A percentile compares a stretch with the other conserved stretches of the same genome.
Conservation (phyloP, 169 alveolate species). For the Plasmodium sp. region DNA sequence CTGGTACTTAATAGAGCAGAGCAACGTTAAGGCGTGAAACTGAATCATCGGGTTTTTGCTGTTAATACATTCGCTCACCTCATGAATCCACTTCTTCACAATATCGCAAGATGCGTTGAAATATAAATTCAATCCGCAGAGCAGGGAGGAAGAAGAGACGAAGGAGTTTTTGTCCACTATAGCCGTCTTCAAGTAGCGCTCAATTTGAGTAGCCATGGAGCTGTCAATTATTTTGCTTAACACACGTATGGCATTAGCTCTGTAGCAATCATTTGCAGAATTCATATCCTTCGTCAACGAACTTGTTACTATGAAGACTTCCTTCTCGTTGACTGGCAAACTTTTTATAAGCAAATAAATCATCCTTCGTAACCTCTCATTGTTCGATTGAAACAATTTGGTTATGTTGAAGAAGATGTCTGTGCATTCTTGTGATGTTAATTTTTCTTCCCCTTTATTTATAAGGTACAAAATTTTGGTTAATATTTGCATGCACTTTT, state of each 20-base stretch:
- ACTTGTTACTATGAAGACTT: conserved; percentile 95
- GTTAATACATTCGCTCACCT: conserved; percentile 90
- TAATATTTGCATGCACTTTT: conserved; percentile 87
- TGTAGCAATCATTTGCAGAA: conserved; percentile 92
- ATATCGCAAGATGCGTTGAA: conserved; percentile 90
- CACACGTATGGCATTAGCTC: conserved; percentile 97
- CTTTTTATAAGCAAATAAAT: conserved; percentile 93
- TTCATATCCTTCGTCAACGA: conserved; percentile 96
- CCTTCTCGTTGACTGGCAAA: conserved; percentile 92
- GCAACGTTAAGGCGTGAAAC: conserved; percentile 95
- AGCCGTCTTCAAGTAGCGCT: conserved; percentile 94
- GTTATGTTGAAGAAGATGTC: conserved; percentile 95
- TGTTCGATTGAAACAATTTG: conserved; percentile 93
- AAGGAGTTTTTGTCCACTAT: conserved; percentile 94
- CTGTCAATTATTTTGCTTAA: conserved; percentile 95
- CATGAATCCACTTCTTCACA: conserved; percentile 92
- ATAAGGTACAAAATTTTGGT: conserved; percentile 87
- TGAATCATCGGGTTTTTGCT: conserved; percentile 93
- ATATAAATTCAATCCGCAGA: conserved; percentile 92
- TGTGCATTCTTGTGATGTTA: conserved; percentile 92
- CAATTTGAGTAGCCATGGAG: conserved; percentile 94
- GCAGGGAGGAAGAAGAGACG: conserved; percentile 94
- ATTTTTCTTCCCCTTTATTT: conserved; percentile 88
- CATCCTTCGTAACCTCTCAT: conserved; percentile 92
- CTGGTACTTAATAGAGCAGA: conserved; percentile 91